Evolutionary conservation across 208 protist genomes (phyloP).

Genomic region (Crithidia bombi): DNA sequence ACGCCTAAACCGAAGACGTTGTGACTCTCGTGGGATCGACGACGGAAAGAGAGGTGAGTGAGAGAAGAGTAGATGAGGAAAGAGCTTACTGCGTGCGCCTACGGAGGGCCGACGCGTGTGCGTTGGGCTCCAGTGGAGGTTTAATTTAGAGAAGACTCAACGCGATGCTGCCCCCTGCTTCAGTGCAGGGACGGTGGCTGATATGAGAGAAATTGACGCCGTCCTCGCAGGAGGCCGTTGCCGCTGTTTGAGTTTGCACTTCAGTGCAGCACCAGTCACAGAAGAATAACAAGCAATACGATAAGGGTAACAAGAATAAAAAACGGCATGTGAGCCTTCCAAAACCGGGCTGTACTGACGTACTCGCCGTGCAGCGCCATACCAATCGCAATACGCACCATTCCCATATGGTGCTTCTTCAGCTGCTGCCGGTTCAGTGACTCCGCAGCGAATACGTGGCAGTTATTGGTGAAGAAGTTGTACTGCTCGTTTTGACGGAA

Average conservation of each 20-base stretch:
- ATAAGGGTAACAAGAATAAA: constrained; percentile 22
- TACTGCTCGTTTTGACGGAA: constrained; percentile 76
- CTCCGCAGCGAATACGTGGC: constrained; percentile 78
- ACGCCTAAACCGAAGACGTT: too few relatives aligned
- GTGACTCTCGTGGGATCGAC: too few relatives aligned
- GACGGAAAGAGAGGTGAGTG: too few relatives aligned
- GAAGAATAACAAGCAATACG: constrained; percentile 6
- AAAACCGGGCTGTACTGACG: constrained; percentile 30
- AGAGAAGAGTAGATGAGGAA: too few relatives aligned
- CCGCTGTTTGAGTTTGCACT: constrained; percentile 3
- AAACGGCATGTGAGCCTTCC: constrained; percentile 46
- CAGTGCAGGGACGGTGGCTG: too few relatives aligned
- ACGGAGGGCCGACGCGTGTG: too few relatives aligned
- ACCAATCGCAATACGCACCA: constrained; percentile 44
- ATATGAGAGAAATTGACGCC: too few relatives aligned
- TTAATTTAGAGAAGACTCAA: too few relatives aligned
- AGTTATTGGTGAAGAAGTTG: constrained; percentile 93
- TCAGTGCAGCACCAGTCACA: constrained; percentile 5
- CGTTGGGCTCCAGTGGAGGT: too few relatives aligned
- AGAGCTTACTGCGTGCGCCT: too few relatives aligned
- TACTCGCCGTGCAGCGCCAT: constrained; percentile 55
- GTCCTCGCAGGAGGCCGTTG: too few relatives aligned
- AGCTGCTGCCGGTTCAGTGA: constrained; percentile 48
- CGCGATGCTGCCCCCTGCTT: too few relatives aligned
- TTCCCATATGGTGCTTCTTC: constrained; percentile 51